Evolutionary conservation across 495 filamentous ascomycete genomes (phyloP), one percentile per base, ranked within the genome.

Genomic region (Corynascus novoguineensis): DNA sequence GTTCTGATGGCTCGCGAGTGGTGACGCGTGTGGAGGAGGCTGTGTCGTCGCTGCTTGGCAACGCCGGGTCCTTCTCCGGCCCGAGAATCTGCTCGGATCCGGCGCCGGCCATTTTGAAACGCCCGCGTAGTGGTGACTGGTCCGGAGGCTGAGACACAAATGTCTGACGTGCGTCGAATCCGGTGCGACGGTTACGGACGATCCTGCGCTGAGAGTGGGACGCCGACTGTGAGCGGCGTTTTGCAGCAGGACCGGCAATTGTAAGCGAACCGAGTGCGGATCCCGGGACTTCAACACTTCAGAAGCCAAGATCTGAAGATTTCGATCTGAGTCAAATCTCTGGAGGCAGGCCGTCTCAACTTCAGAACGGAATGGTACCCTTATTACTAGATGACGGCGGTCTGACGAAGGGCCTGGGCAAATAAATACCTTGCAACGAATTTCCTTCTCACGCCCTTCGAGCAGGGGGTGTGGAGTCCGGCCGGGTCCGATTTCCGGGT

Each of bases 1-100:
- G 2, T 38, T 35, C 4, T 31, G n/a, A 15, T 53, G 37, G 34
- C n/a, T 28, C 34, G 22, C 3, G 15, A 25, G 35, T 25, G 31
- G 19, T 31, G 31, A 24, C 24, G 32, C 17, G 6, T 11, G 15
- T 24, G 21, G 47, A 50, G 10, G 47, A 50, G 19, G 28, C 29
- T 19, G 47, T 50, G 47, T 34, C 31, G 47, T 50, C 47, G 47
- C 9, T 28, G 49, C 50, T 53, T 53, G 50, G 25, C 27, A 19
- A 22, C n/a, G 14, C 21, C 1, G 22, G 10, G 8, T 42, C 37
- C 37, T 42, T 53, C 3, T 31, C 50, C 24, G 24, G 50, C 12
- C 24, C 50, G 24, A 15, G 25, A 6, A 5, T 11, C 10, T 31
- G 17, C 11, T 8, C 19, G 19, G 48, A 7, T 22, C 22, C 49